Percentiles rank a stretch among this genome's conserved stretches.
phyloP scores from a whole-genome alignment of 352 stramenopile genomes.

The Phytopythium chamaehyphon region DNA sequence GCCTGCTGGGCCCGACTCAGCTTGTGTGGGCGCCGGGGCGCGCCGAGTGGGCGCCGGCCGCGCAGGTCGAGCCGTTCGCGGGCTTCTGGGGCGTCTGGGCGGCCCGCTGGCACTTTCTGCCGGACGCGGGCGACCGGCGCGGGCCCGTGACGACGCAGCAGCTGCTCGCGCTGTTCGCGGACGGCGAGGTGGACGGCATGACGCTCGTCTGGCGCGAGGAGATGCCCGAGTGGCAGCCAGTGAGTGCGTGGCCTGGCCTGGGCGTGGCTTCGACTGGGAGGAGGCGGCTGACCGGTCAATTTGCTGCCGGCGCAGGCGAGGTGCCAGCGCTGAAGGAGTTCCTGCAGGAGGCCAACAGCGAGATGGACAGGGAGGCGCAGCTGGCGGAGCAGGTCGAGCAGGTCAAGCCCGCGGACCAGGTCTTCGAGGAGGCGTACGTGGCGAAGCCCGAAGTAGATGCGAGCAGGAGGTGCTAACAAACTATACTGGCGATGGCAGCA shows the following conservation, averaged over 20 bases:
- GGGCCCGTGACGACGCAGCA: slow-evolving; percentile 52
- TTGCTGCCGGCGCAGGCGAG: slow-evolving; percentile 34
- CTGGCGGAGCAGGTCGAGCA: slow-evolving; percentile 35
- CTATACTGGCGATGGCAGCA: slow-evolving; percentile 12
- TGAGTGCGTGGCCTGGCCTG: slow-evolving; percentile 36
- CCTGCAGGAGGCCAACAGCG: slow-evolving; percentile 62
- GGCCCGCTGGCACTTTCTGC: slow-evolving; percentile 59
- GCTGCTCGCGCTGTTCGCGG: slow-evolving; percentile 53
- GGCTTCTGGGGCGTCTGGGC: slow-evolving; percentile 53
- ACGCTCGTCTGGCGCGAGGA: slow-evolving; percentile 63
- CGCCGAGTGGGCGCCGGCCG: slow-evolving; percentile 47
- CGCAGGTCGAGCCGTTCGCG: slow-evolving; percentile 40
- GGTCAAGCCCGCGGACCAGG: slow-evolving; percentile 40
- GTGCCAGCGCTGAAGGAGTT: slow-evolving; percentile 62
- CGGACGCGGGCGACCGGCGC: slow-evolving; percentile 17
- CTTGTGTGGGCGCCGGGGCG: slow-evolving; percentile 70
- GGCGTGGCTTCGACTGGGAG: too few species aligned
- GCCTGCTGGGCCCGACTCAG: slow-evolving; percentile 51
- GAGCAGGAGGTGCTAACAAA: too few species aligned
- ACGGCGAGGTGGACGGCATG: slow-evolving; percentile 65
- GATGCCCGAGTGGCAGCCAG: slow-evolving; percentile 48
- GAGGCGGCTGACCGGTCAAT: slow-evolving; percentile 2
- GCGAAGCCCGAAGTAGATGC: too few species aligned
- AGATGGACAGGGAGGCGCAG: slow-evolving; percentile 49
- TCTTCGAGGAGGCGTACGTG: slow-evolving; percentile 49